Percentiles rank a stretch among this genome's conserved stretches.
Conservation (phyloP, 2,329 filamentous ascomycete species). For the Aspergillus luchuensis region DNA sequence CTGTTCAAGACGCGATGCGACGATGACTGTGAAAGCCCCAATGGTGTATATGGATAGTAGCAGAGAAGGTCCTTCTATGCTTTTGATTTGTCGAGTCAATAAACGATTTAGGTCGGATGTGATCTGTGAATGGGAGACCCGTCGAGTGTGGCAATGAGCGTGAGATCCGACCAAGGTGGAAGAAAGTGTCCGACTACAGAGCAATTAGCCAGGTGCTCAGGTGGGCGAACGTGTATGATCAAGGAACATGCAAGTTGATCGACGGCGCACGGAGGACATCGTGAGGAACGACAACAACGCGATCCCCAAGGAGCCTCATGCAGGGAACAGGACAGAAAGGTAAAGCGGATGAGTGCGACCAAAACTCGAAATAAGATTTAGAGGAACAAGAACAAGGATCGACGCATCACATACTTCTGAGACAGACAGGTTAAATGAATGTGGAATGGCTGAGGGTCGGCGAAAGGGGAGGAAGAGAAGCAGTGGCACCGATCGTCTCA, state of each 20-base stretch:
- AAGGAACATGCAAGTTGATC: conserved; percentile 14
- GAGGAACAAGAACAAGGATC: conserved; percentile 2
- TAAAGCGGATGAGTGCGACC: background rate
- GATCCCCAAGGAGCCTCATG: conserved; percentile 5
- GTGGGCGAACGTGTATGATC: conserved; percentile 8
- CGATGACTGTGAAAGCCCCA: background rate
- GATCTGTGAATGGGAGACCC: background rate
- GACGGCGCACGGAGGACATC: conserved; percentile 10
- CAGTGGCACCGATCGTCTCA: conserved; percentile 11
- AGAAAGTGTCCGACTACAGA: conserved; percentile 2
- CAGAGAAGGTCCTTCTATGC: background rate
- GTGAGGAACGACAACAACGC: conserved; percentile 16
- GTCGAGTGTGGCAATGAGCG: conserved; percentile 4
- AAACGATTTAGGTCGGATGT: background rate
- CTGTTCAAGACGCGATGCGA: conserved; percentile 8
- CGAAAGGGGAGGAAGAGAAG: conserved; percentile 5
- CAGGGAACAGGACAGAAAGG: background rate
- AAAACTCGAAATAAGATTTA: background rate
- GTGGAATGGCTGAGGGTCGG: conserved; percentile 4
- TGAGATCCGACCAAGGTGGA: background rate
- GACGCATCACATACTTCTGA: conserved; percentile 14
- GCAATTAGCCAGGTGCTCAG: background rate
- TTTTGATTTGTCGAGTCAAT: background rate
- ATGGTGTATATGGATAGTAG: background rate
- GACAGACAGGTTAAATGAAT: conserved; percentile 7